Percentiles rank a stretch among this genome's conserved stretches.
Conservation (phyloP, 192 early-diverging fungal species). For the Lobosporangium transversale region DNA sequence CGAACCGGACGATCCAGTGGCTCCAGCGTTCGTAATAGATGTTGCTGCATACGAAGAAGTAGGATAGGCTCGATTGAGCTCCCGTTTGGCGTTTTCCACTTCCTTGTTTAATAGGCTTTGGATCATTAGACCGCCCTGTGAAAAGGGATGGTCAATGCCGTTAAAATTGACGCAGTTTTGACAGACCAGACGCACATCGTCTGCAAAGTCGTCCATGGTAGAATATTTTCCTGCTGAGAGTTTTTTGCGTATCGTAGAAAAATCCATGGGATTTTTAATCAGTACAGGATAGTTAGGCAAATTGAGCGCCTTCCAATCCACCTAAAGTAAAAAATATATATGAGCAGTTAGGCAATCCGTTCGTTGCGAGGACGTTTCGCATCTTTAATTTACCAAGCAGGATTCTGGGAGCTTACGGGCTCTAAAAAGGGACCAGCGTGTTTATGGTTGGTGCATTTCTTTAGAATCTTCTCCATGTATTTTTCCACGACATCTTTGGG, state of each 20-base stretch:
- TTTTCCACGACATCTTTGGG: conserved; percentile 31
- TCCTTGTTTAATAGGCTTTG: conserved; percentile 38
- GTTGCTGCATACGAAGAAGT: conserved; percentile 15
- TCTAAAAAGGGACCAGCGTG: conserved; percentile 52
- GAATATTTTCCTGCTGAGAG: conserved; percentile 60
- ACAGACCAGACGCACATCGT: conserved; percentile 71
- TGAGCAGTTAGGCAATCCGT: too few relatives aligned
- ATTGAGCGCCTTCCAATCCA: conserved; percentile 56
- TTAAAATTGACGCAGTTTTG: conserved; percentile 83
- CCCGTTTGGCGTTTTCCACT: conserved; percentile 45
- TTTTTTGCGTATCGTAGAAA: conserved; percentile 71
- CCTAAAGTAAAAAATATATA: conserved; percentile 32
- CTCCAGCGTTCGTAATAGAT: not conserved
- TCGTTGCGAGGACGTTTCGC: too few relatives aligned
- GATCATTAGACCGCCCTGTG: conserved; percentile 39
- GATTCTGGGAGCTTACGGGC: conserved; percentile 51
- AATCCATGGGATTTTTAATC: conserved; percentile 79
- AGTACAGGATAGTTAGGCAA: conserved; percentile 58
- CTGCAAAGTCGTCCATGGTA: conserved; percentile 61
- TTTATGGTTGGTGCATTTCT: conserved; percentile 52
- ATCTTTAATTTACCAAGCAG: too few relatives aligned
- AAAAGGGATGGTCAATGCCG: conserved; percentile 48
- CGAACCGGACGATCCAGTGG: conserved; percentile 8
- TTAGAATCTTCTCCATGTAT: conserved; percentile 46
- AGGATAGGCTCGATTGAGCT: conserved; percentile 28